Evolutionary conservation across 2,329 filamentous ascomycete genomes (phyloP).

Genomic region (Sporothrix pallida): DNA sequence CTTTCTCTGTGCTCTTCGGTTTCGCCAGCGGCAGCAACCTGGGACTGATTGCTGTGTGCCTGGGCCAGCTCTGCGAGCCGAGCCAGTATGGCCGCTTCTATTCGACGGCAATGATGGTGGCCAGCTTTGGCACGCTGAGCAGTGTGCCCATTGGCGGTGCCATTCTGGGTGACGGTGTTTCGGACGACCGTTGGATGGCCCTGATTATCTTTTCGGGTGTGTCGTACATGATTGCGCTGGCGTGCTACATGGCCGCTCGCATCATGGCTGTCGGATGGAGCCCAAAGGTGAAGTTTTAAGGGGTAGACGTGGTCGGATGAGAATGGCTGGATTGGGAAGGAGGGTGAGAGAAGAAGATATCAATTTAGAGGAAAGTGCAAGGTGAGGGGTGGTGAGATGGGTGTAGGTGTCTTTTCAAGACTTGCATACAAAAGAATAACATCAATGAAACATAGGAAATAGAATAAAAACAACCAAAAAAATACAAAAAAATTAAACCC

Average conservation of each 20-base stretch:
- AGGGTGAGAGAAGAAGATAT: neutral
- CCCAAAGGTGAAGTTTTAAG: slow-evolving; percentile 41
- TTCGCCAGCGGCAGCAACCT: slow-evolving; percentile 82
- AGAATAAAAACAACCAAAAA: neutral
- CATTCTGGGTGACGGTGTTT: slow-evolving; percentile 43
- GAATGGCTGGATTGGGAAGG: neutral
- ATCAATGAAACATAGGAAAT: neutral
- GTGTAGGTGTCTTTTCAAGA: no score
- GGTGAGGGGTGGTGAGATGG: neutral
- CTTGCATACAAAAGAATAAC: neutral
- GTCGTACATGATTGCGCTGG: slow-evolving; percentile 45
- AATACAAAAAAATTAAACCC: neutral
- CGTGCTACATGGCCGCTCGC: slow-evolving; percentile 46
- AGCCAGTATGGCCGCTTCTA: slow-evolving; percentile 71
- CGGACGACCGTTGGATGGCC: slow-evolving; percentile 46
- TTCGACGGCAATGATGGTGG: slow-evolving; percentile 77
- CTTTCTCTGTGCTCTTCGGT: slow-evolving; percentile 75
- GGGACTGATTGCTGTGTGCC: slow-evolving; percentile 77
- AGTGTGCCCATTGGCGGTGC: slow-evolving; percentile 55
- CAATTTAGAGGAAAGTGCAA: slow-evolving; percentile 5
- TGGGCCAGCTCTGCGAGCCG: slow-evolving; percentile 80
- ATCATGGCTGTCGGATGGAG: slow-evolving; percentile 48
- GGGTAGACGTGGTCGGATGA: no score
- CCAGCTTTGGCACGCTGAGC: slow-evolving; percentile 69
- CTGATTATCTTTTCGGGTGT: slow-evolving; percentile 50